Evolutionary conservation across 345 rosid genomes (phyloP).

Genomic region (Gossypium arboreum): DNA sequence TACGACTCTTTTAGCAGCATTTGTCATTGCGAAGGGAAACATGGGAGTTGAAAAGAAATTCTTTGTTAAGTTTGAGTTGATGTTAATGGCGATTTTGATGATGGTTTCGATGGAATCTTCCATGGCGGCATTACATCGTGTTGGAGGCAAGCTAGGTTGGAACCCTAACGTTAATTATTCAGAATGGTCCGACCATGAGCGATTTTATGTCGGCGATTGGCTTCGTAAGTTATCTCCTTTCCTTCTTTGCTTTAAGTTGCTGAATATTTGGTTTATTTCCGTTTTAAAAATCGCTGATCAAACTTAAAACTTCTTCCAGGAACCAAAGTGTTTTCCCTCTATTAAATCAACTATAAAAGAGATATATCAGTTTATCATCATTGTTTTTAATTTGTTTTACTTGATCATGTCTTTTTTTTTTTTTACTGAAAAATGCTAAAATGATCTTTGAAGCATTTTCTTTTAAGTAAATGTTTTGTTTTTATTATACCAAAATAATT

Average conservation of each 20-base stretch:
- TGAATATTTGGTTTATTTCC: too few species aligned
- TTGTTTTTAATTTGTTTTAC: too few species aligned
- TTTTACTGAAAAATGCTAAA: too few species aligned
- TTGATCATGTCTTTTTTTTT: too few species aligned
- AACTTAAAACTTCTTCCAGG: too few species aligned
- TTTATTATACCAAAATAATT: too few species aligned
- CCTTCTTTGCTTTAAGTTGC: not conserved
- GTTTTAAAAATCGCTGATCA: too few species aligned
- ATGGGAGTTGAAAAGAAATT: not conserved
- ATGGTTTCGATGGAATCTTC: not conserved
- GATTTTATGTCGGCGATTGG: slow-evolving; percentile 37
- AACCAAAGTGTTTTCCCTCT: too few species aligned
- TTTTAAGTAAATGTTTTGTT: too few species aligned
- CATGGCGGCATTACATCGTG: slow-evolving; percentile 19
- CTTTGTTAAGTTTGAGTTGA: not conserved
- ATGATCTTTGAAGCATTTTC: too few species aligned
- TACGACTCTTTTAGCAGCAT: not conserved
- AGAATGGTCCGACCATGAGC: slow-evolving; percentile 29
- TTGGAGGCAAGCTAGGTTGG: slow-evolving; percentile 38
- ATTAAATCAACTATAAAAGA: too few species aligned
- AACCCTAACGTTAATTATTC: slow-evolving; percentile 27
- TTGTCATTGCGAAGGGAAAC: not conserved
- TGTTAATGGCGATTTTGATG: not conserved
- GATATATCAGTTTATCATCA: too few species aligned
- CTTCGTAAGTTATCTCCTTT: slow-evolving; percentile 31